Evolutionary conservation across 1,284 basidiomycete genomes (phyloP).

Genomic region (Peniophora sp.): DNA sequence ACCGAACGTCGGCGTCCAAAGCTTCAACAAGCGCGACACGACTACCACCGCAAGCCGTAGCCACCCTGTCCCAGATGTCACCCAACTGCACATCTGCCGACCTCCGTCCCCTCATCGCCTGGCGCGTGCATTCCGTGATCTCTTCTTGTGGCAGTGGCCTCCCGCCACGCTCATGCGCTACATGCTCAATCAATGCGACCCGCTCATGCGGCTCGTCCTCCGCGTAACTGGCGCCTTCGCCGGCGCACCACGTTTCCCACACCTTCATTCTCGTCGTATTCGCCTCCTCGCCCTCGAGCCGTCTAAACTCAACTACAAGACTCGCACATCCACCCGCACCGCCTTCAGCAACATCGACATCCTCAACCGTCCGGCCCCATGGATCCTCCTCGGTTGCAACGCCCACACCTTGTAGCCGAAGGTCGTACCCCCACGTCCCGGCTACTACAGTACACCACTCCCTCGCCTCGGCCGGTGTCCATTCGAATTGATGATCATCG

Average conservation of each 20-base stretch:
- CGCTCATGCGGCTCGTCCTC: slow-evolving; percentile 36
- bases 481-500: slow-evolving; percentile 89
- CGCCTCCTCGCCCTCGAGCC: slow-evolving; percentile 28
- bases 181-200: slow-evolving; percentile 42
- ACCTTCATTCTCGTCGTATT: slow-evolving; percentile 25
- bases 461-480: slow-evolving; percentile 77
- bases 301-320: slow-evolving; percentile 64
- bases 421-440: slow-evolving; percentile 67
- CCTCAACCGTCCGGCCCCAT: slow-evolving; percentile 39
- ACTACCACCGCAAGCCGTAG: slow-evolving; percentile 61
- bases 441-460: slow-evolving; percentile 63
- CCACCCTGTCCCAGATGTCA: slow-evolving; percentile 68
- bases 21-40: slow-evolving; percentile 48
- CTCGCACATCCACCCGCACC: slow-evolving; percentile 56
- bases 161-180: slow-evolving; percentile 37
- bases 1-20: slow-evolving; percentile 30
- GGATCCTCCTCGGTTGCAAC: slow-evolving; percentile 48
- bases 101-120: slow-evolving; percentile 44
- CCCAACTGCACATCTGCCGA: slow-evolving; percentile 44
- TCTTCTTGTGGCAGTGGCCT: slow-evolving; percentile 32
- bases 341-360: slow-evolving; percentile 41
- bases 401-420: slow-evolving; percentile 51
- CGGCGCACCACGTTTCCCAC: slow-evolving; percentile 23
- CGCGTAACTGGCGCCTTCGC: slow-evolving; percentile 16
- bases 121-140: slow-evolving; percentile 45